Base-by-base conservation (phyloP, 257 asterid genomes). In the Petunia secreta region DNA sequence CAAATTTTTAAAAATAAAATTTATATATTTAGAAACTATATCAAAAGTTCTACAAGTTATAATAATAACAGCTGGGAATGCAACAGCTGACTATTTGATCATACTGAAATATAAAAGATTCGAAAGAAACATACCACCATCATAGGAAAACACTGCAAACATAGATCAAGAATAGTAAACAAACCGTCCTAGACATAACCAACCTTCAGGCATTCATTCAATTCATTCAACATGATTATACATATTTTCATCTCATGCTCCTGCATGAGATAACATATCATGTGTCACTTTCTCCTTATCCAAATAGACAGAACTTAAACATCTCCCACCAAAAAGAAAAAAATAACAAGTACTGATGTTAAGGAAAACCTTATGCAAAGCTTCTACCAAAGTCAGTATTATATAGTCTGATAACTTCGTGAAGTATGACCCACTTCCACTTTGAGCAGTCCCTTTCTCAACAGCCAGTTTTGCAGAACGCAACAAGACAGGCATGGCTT, bases 231-330 rank as follows among this genome's bases (percentile, higher is more conserved):
- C 96, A 94, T 94, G 77, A 74, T 87, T 76, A 92, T 93, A 82
- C 93, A 88, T 77, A 94, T 92, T 85, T 94, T 97, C 10, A 97
- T 92, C 85, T 92, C 97, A 46, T 97, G 98, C 79, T 94, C 98
- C 97, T 94, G 93, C 75, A 78, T 50, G 80, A 75, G 68, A 82
- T 67, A 75, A 76, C 65, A 83, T 75, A 10, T 15, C 9, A 78
- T 58, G 44, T 50, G 74, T 87, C 81, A 87, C 34, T 38, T 48
- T 48, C 53, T 48, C 53, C 8, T 48, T 48, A 48, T 48, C 53
- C 53, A 8, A 48, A 6, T 8, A 3, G 53, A 48, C 11, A 25
- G 25, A 25, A 25, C 53, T 48, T 48, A 48, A 48, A 48, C 53
- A 48, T 48, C 8, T 48, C 53, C 0, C 53, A 48, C 53, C 53